phyloP scores from a whole-genome alignment of 257 asterid species.

The Mentha longifolia region DNA sequence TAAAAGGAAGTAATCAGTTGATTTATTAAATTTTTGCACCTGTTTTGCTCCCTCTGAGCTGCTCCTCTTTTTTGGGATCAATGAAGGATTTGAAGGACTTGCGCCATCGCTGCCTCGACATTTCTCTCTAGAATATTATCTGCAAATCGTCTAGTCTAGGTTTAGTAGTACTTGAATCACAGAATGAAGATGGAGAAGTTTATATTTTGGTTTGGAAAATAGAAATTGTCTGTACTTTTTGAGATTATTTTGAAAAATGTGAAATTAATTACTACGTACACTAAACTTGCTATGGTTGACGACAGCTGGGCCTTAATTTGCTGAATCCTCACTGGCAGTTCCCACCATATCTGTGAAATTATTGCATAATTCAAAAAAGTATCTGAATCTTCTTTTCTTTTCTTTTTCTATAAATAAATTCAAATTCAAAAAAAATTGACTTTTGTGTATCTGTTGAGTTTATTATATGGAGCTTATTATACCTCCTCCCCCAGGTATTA shows the following conservation, averaged over 20 bases:
- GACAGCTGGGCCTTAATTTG: conserved; percentile 32
- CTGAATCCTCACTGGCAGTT: conserved; percentile 18
- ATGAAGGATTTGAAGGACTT: conserved; percentile 54
- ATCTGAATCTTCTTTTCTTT: no score
- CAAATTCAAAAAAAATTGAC: no score
- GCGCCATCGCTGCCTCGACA: conserved; percentile 62
- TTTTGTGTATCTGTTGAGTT: no score
- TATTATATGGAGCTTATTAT: no score
- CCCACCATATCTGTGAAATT: not conserved
- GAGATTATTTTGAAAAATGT: not conserved
- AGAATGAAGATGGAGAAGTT: not conserved
- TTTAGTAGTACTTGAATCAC: conserved; percentile 8
- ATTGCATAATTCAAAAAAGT: not conserved
- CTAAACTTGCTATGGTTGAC: conserved; percentile 5
- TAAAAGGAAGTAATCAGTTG: not conserved
- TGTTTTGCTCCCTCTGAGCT: conserved; percentile 62
- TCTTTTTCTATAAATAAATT: no score
- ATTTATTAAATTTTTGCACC: conserved; percentile 40
- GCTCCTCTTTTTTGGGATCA: conserved; percentile 59
- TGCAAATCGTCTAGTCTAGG: conserved; percentile 23
- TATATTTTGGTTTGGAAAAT: not conserved
- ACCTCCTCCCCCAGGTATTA: no score
- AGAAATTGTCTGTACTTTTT: not conserved
- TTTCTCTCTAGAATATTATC: conserved; percentile 29
- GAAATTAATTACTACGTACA: not conserved